These are phyloP conservation scores for Centaurea solstitialis DNA, from an alignment of 129 eudicot genomes.

Conservation along the genomic window DNA sequence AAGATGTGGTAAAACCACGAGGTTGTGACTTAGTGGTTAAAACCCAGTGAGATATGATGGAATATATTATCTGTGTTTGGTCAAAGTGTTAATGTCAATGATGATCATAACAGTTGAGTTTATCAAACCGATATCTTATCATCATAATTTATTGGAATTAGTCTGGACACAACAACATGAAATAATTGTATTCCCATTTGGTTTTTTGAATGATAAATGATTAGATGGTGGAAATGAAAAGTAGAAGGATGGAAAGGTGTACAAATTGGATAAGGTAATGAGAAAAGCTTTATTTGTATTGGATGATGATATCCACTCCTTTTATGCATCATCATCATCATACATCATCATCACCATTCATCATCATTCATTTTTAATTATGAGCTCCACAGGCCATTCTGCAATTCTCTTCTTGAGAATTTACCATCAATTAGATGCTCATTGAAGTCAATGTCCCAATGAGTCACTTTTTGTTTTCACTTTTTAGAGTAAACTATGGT, in stretches of 20 bases:
- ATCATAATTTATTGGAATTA: no score
- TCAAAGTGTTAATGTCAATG: no score
- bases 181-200: not conserved
- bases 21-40: no score
- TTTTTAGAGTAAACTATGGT: slow-evolving; percentile 9
- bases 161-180: no score
- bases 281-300: slow-evolving; percentile 22
- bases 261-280: slow-evolving; percentile 18
- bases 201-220: not conserved
- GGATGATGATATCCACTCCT: slow-evolving; percentile 38
- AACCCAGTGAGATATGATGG: no score
- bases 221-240: slow-evolving; percentile 1
- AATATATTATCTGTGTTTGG: no score
- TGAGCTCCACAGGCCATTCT: slow-evolving; percentile 26
- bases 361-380: slow-evolving; percentile 17
- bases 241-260: slow-evolving; percentile 17
- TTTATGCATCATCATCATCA: not conserved
- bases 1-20: no score
- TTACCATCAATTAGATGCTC: slow-evolving; percentile 38
- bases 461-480: not conserved
- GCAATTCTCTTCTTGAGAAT: slow-evolving; percentile 27
- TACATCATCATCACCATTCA: not conserved
- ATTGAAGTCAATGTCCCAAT: slow-evolving; percentile 29
- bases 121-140: no score
- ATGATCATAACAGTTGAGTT: no score